A percentile compares a stretch with the other conserved stretches of the same genome.
Conservation (phyloP, 495 filamentous ascomycete species). For the Staphylotrichum tortipilum region DNA sequence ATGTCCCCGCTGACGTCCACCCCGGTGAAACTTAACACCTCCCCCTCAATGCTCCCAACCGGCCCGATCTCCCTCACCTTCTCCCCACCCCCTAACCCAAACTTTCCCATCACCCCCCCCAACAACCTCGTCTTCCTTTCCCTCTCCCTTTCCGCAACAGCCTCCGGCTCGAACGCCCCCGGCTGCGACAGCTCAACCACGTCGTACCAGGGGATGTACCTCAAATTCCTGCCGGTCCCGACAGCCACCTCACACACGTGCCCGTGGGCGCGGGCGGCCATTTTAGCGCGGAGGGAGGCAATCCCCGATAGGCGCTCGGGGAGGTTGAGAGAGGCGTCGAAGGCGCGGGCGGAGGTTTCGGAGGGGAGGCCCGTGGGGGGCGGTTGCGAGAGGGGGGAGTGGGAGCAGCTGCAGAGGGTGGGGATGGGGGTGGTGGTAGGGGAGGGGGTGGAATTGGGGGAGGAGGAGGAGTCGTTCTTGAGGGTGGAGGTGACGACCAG, state of each 20-base stretch:
- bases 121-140: too few species aligned
- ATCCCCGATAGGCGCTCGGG: slow-evolving; percentile 62
- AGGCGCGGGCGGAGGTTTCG: slow-evolving; percentile 12
- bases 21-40: slow-evolving; percentile 36
- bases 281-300: slow-evolving; percentile 47
- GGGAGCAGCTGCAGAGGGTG: background rate
- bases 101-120: too few species aligned
- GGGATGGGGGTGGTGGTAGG: background rate
- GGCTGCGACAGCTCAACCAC: slow-evolving; percentile 27
- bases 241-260: slow-evolving; percentile 83
- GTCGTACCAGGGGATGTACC: slow-evolving; percentile 68
- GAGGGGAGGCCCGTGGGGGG: slow-evolving; percentile 10
- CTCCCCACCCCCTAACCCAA: too few species aligned
- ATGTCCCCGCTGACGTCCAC: slow-evolving; percentile 38
- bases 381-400: background rate
- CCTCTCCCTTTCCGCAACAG: background rate
- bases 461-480: slow-evolving; percentile 4
- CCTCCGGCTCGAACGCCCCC: slow-evolving; percentile 2
- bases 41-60: slow-evolving; percentile 8
- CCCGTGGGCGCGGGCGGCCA: slow-evolving; percentile 57
- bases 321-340: slow-evolving; percentile 36
- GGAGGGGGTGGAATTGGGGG: background rate
- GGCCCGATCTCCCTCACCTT: background rate
- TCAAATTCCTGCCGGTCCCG: slow-evolving; percentile 82
- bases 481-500: slow-evolving; percentile 22